Conservation (phyloP, 352 stramenopile genomes). For the Globisporangium paroecandrum region DNA sequence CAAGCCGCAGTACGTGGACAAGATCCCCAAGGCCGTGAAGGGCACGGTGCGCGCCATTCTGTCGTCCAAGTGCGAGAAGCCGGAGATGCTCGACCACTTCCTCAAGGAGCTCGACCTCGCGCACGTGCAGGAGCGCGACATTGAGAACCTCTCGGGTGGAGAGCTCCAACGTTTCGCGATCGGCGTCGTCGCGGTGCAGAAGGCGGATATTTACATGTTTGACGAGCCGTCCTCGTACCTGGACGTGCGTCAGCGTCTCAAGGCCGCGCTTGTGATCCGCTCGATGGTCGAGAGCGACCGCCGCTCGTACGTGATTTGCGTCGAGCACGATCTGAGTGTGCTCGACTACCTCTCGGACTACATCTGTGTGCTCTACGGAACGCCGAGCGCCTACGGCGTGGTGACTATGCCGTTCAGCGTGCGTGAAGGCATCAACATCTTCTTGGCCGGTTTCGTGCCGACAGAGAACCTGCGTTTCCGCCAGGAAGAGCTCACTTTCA, state of each 20-base stretch:
- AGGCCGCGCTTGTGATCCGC: conserved; percentile 97
- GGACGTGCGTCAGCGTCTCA: conserved; percentile 99
- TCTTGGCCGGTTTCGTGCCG: conserved; percentile 98
- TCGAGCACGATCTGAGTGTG: conserved; percentile 99
- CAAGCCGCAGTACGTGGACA: conserved; percentile 99
- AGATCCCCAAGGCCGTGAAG: conserved; percentile 97
- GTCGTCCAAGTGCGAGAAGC: conserved; percentile 90
- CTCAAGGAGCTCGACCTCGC: conserved; percentile 93
- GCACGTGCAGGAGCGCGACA: conserved; percentile 97
- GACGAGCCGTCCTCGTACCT: conserved; percentile 99
- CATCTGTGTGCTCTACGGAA: conserved; percentile 99
- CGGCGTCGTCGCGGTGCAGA: conserved; percentile 92
- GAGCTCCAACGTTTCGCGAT: conserved; percentile 99
- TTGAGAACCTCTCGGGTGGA: conserved; percentile 95
- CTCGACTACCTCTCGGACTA: conserved; percentile 99
- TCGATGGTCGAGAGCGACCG: conserved; percentile 90
- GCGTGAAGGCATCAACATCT: conserved; percentile 99
- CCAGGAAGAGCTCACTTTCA: conserved; percentile 98
- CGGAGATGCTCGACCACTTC: conserved; percentile 78
- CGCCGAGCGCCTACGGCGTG: conserved; percentile 97
- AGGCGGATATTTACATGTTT: conserved; percentile 99
- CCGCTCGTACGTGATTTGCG: conserved; percentile 96
- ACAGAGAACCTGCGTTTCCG: conserved; percentile 99
- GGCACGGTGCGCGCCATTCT: conserved; percentile 94
- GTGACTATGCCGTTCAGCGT: conserved; percentile 99